These are phyloP conservation scores for Lolium multiflorum DNA, from an alignment of 176 grass and related monocot species.

Conservation along the genomic window DNA sequence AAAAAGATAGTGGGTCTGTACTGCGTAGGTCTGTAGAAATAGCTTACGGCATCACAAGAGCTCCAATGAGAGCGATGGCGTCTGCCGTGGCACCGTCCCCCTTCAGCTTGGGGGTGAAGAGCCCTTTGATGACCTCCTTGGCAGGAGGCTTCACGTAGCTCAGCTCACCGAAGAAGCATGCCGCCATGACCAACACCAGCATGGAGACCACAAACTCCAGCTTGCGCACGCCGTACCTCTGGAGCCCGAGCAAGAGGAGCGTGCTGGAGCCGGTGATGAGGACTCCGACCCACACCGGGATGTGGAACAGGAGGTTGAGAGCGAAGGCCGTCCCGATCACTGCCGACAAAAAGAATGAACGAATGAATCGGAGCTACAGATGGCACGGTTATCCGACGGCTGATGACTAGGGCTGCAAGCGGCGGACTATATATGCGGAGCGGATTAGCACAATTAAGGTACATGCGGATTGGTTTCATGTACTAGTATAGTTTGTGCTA, in stretches of 20 bases:
- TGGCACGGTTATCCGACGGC: too few relatives aligned
- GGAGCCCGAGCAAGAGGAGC: conserved; percentile 73
- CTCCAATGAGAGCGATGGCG: conserved; percentile 84
- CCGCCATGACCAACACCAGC: conserved; percentile 57
- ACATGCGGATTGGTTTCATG: too few relatives aligned
- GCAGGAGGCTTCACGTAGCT: conserved; percentile 76
- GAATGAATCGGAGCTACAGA: not conserved
- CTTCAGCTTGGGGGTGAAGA: conserved; percentile 32
- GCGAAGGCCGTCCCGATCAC: conserved; percentile 88
- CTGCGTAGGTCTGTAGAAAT: too few relatives aligned
- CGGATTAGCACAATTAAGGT: too few relatives aligned
- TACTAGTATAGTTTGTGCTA: too few relatives aligned
- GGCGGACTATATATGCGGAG: too few relatives aligned
- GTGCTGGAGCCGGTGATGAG: conserved; percentile 90
- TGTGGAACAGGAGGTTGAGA: conserved; percentile 82
- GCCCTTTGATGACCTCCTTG: conserved; percentile 59
- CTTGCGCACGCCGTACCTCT: conserved; percentile 87
- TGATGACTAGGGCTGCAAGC: too few relatives aligned
- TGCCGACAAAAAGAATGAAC: conserved; percentile 17
- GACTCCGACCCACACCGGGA: conserved; percentile 82
- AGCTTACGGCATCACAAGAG: conserved; percentile 80
- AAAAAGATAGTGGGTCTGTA: too few relatives aligned
- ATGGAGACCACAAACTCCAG: not conserved
- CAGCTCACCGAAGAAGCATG: conserved; percentile 78
- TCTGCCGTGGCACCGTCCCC: conserved; percentile 63